phyloP scores from a whole-genome alignment of 306 rosid genomes.

The Macrotyloma uniflorum region DNA sequence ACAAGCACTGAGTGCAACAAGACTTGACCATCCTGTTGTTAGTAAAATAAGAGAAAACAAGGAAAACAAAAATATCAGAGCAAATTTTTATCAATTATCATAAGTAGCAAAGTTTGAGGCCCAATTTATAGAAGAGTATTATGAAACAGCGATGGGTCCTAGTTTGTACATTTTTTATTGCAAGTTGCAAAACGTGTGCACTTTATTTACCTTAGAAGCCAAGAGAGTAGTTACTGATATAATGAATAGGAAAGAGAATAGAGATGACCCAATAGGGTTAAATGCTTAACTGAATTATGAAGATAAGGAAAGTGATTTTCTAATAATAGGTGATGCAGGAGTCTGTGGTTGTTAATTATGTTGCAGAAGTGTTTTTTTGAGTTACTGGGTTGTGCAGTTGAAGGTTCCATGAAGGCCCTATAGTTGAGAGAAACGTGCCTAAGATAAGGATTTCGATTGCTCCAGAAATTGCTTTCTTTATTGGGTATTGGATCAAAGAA shows the following conservation, averaged over 20 bases:
- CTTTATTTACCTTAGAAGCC: neutral
- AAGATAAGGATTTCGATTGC: neutral
- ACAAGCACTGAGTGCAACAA: neutral
- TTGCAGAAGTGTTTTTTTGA: neutral
- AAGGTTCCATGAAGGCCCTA: neutral
- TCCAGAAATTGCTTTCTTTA: neutral
- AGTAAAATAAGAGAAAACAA: neutral
- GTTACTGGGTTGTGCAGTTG: neutral
- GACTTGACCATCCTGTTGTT: constrained; percentile 22
- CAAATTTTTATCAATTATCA: neutral
- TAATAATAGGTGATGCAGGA: neutral
- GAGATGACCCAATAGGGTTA: neutral
- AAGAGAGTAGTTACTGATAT: neutral
- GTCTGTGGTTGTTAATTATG: neutral
- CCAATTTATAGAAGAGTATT: constrained; percentile 26
- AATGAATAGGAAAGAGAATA: neutral
- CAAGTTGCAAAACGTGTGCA: neutral
- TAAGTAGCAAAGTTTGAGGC: neutral
- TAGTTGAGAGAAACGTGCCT: neutral
- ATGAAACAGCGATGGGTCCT: neutral
- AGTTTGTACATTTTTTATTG: neutral
- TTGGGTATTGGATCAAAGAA: neutral
- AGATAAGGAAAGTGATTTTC: neutral
- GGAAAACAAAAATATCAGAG: neutral
- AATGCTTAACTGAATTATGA: neutral